These are phyloP conservation scores for Leishmania gerbilli DNA, from an alignment of 208 protist genomes.

Conservation along the genomic window DNA sequence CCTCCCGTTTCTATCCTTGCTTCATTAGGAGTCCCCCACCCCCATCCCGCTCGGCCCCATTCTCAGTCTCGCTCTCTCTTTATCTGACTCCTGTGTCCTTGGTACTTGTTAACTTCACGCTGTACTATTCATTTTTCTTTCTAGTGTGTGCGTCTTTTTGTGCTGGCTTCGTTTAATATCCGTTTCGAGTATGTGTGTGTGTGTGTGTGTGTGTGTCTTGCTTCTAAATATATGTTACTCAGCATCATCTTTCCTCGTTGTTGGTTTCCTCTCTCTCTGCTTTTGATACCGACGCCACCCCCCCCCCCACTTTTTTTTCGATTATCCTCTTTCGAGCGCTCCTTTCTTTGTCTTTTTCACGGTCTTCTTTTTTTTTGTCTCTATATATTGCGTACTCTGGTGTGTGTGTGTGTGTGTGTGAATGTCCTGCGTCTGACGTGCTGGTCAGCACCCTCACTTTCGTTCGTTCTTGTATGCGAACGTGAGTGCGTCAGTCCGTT, in stretches of 20 bases:
- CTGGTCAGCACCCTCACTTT: neutral
- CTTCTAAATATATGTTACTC: neutral
- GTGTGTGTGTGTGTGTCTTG: too few relatives aligned
- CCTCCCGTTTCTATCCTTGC: neutral
- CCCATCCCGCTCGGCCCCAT: neutral
- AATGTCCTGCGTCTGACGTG: neutral
- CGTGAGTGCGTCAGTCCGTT: neutral
- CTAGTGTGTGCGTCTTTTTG: neutral
- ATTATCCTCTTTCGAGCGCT: neutral
- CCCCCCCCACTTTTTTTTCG: neutral
- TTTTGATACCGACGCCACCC: neutral
- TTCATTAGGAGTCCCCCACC: neutral
- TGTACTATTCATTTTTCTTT: neutral
- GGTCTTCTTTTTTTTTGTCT: neutral
- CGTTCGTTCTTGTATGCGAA: neutral
- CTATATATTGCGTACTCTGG: neutral
- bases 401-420: neutral
- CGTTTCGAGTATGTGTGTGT: neutral
- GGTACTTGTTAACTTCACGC: neutral
- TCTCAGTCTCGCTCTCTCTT: neutral
- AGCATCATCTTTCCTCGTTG: neutral
- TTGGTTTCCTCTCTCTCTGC: neutral
- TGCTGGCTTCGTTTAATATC: neutral
- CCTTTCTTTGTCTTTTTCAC: neutral
- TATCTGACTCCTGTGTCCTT: neutral